These are phyloP conservation scores for Pleurotus ostreatus DNA, from an alignment of 768 basidiomycete genomes.

Conservation along the genomic window DNA sequence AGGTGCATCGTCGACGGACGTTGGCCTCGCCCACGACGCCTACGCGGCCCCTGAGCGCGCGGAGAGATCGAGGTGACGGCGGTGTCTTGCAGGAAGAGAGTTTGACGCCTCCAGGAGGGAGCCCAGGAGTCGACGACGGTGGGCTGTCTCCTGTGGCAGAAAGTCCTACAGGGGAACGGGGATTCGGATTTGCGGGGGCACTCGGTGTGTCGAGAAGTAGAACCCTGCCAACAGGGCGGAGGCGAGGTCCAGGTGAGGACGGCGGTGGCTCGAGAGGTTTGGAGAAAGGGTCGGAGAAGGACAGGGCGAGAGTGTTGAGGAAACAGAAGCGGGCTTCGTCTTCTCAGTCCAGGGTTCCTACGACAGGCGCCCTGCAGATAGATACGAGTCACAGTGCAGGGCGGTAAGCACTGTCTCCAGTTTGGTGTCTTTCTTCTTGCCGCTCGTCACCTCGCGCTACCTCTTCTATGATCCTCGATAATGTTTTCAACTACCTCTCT, in stretches of 20 bases:
- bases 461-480: too few species aligned
- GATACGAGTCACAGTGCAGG: conserved; percentile 3
- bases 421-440: too few species aligned
- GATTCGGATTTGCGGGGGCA: conserved; percentile 22
- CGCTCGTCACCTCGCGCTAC: too few species aligned
- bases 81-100: conserved; percentile 13
- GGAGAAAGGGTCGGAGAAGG: conserved; percentile 18
- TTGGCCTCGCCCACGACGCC: conserved; percentile 41
- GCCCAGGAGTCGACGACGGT: conserved; percentile 26
- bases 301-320: conserved; percentile 39
- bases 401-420: not conserved
- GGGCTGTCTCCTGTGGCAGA: conserved; percentile 49
- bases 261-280: conserved; percentile 9
- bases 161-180: conserved; percentile 27
- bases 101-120: conserved; percentile 10
- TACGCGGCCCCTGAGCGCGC: conserved; percentile 11
- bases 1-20: conserved; percentile 53
- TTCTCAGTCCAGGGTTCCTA: conserved; percentile 24
- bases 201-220: conserved; percentile 54
- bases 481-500: not conserved
- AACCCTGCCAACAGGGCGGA: conserved; percentile 54
- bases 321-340: conserved; percentile 50
- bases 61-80: conserved; percentile 25
- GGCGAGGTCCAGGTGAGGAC: conserved; percentile 19
- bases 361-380: not conserved